Percentiles rank a stretch among this genome's conserved stretches.
Evolutionary conservation across 495 filamentous ascomycete genomes (phyloP).

Genomic region (Lichina pygmaea): DNA sequence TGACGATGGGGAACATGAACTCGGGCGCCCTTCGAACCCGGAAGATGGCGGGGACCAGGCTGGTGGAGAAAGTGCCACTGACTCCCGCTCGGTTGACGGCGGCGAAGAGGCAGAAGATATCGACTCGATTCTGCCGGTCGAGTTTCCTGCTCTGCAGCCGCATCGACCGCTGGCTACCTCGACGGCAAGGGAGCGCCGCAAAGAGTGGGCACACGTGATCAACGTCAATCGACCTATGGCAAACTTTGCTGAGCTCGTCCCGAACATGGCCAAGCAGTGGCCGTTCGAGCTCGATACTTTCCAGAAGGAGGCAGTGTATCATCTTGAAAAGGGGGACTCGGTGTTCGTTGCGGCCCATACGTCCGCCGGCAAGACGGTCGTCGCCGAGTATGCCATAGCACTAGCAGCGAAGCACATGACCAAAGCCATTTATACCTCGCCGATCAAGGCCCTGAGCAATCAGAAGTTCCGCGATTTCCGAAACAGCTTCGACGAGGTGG

Average conservation of each 20-base stretch:
- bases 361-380: constrained; percentile 92
- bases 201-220: constrained; percentile 95
- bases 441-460: constrained; percentile 95
- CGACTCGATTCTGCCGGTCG: constrained; percentile 68
- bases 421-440: constrained; percentile 95
- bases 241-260: constrained; percentile 81
- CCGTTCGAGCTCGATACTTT: constrained; percentile 95
- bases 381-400: constrained; percentile 93
- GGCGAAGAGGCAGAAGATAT: constrained; percentile 44
- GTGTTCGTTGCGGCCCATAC: constrained; percentile 99
- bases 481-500: constrained; percentile 72
- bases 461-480: constrained; percentile 96
- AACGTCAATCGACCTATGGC: constrained; percentile 73
- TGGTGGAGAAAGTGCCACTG: constrained; percentile 2
- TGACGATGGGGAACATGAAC: constrained; percentile 8
- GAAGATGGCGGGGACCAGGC: constrained; percentile 3
- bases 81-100: not conserved
- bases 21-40: not conserved
- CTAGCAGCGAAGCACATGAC: constrained; percentile 94
- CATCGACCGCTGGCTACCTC: constrained; percentile 43
- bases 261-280: constrained; percentile 87
- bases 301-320: constrained; percentile 95
- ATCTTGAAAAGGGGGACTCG: constrained; percentile 86
- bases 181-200: constrained; percentile 42
- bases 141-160: constrained; percentile 83